phyloP scores from a whole-genome alignment of 805 yeast genomes.

The Ogataea ramenticola region DNA sequence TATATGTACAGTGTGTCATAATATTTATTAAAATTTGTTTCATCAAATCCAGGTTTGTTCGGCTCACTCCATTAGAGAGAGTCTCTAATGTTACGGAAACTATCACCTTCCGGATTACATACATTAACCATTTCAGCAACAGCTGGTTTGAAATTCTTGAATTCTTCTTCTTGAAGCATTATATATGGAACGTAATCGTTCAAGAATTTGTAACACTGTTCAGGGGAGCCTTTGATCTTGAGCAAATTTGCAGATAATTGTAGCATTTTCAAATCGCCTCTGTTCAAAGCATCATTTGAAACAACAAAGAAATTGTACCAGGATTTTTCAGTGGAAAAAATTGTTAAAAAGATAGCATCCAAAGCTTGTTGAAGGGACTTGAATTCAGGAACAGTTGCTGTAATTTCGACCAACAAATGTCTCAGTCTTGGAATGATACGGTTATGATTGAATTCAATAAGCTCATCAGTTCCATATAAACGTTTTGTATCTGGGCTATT shows the following conservation, averaged over 20 bases:
- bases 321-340: slow-evolving; percentile 4
- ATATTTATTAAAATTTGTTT: background rate
- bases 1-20: background rate
- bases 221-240: background rate
- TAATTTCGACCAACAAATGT: background rate
- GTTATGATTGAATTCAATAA: background rate
- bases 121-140: background rate
- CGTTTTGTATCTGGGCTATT: background rate
- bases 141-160: background rate
- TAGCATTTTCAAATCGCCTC: slow-evolving; percentile 4
- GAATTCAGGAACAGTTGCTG: background rate
- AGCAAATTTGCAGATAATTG: slow-evolving; percentile 5
- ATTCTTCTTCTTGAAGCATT: background rate
- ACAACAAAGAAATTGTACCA: slow-evolving; percentile 1
- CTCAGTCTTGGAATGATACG: background rate
- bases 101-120: background rate
- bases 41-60: background rate
- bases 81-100: background rate
- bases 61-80: background rate
- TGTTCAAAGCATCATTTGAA: background rate
- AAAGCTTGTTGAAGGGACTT: background rate
- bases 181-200: slow-evolving; percentile 2
- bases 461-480: background rate
- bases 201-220: slow-evolving; percentile 2
- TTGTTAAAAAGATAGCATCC: slow-evolving; percentile 3